Base-by-base conservation (phyloP, 805 yeast genomes). In the Pichia sporocuriosa region DNA sequence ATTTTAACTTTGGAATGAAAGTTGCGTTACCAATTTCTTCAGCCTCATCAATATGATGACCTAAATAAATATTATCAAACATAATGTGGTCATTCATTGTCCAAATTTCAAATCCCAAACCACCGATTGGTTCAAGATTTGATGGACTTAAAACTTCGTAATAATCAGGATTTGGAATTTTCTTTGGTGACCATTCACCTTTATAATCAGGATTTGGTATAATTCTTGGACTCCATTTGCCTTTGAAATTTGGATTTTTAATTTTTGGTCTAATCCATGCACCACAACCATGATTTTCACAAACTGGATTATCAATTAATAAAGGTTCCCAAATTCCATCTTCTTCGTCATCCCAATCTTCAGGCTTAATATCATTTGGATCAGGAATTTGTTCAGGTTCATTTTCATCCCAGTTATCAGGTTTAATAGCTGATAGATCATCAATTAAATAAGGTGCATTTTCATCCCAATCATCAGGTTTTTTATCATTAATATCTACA, bases 391-490 rank as follows among this genome's bases (percentile, higher is more conserved):
- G 74, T 45, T 63, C 69, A 10, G 75, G 72, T 21, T 69, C 72
- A 17, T 70, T 69, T 54, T 81, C 95, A 51, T 78, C 76, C 97
- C 97, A 89, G 47, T 74, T 81, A 22, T 64, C 81, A 7, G 97
- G 97, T 59, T 75, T 82, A 7, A 36, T 54, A 7, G 81, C 83
- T 4, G 67, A 62, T 16, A 88, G 83, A 59, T 89, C 93, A 11
- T 75, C 67, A 45, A 89, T 81, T 54, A 65, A 56, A 47, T 62
- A 57, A 17, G 85, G 90, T 43, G 77, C 81, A 39, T 64, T 67
- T 57, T 78, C 88, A 56, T 87, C 95, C 84, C 94, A 89, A 56
- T 84, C 93, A 4, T 65, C 85, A 8, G 96, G 96, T 62, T 86
- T 85, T 27, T 43, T 61, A 15, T 77, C 68, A 4, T 65, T 65